Evolutionary conservation across 1,139 yeast genomes (phyloP).

Genomic region (Taiozyma sp.): DNA sequence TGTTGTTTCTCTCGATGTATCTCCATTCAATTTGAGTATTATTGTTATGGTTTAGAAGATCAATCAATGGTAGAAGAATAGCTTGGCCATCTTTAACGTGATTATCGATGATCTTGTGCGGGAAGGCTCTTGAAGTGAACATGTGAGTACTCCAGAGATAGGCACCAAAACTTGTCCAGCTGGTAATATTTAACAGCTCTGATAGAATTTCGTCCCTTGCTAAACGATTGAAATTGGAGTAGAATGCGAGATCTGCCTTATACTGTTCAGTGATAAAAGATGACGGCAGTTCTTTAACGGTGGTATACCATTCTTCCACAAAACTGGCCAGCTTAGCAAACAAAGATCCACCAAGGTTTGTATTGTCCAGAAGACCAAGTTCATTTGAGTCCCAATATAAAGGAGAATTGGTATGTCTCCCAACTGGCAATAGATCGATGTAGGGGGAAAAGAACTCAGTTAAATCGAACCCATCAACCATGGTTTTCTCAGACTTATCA

Average conservation of each 20-base stretch:
- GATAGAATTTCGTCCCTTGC: conserved; percentile 5
- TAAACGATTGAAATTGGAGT: conserved; percentile 1
- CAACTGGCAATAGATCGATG: conserved; percentile 51
- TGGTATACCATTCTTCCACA: conserved; percentile 26
- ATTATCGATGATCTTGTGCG: conserved; percentile 40
- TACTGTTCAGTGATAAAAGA: neutral
- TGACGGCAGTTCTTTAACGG: conserved; percentile 9
- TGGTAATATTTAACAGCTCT: neutral
- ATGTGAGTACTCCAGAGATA: conserved; percentile 67
- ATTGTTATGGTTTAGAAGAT: conserved; percentile 63
- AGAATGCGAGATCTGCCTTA: conserved; percentile 8
- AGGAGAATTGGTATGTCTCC: conserved; percentile 47
- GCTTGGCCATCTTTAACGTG: conserved; percentile 38
- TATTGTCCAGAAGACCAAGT: conserved; percentile 49
- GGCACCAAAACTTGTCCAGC: conserved; percentile 53
- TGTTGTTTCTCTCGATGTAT: conserved; percentile 11
- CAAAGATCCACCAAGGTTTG: conserved; percentile 46
- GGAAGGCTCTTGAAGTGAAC: conserved; percentile 68
- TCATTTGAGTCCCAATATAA: conserved; percentile 56
- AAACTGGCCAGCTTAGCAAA: conserved; percentile 27
- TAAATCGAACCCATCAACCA: conserved; percentile 20
- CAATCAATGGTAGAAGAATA: conserved; percentile 68
- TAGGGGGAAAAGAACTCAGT: conserved; percentile 37
- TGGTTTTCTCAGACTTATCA: conserved; percentile 20
- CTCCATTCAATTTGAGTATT: conserved; percentile 58